A percentile compares a stretch with the other conserved stretches of the same genome.
Conservation (phyloP, 208 protist species). For the Trichomonas tenax region DNA sequence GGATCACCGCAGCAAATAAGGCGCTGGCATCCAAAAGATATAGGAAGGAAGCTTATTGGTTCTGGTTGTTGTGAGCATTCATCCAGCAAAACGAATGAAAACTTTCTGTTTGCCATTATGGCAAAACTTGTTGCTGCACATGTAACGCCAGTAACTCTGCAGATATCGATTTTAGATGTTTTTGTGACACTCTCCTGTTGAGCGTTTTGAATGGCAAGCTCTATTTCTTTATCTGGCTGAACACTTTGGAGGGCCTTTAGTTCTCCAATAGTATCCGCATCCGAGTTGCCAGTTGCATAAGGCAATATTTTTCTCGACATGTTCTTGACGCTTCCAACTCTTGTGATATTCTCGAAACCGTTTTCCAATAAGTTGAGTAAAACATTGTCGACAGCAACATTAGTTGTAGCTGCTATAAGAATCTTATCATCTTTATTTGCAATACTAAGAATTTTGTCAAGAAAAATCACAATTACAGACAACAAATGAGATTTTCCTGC, state of each 20-base stretch:
- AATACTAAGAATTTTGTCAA: neutral
- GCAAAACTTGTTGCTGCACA: neutral
- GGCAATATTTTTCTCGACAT: neutral
- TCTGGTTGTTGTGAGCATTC: conserved; percentile 32
- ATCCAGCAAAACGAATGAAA: conserved; percentile 26
- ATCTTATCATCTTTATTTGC: neutral
- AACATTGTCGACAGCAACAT: conserved; percentile 31
- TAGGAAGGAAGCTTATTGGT: conserved; percentile 22
- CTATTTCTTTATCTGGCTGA: too few species aligned
- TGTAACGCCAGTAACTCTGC: neutral
- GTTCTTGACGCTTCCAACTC: neutral
- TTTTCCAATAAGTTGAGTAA: neutral
- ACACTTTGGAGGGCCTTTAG: too few species aligned
- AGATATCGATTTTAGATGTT: neutral
- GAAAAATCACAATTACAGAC: neutral
- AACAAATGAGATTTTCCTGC: conserved; percentile 29
- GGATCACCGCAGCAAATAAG: conserved; percentile 28
- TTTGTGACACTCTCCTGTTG: neutral
- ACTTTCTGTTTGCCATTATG: neutral
- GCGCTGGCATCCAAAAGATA: neutral
- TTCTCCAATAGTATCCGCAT: too few species aligned
- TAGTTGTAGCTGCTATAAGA: conserved; percentile 24
- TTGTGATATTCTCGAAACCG: neutral
- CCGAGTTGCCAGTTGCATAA: neutral
- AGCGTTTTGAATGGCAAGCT: neutral